Percentiles rank a stretch among this genome's conserved stretches.
Conservation (phyloP, 805 yeast species). For the Jamesozyma lodderae region DNA sequence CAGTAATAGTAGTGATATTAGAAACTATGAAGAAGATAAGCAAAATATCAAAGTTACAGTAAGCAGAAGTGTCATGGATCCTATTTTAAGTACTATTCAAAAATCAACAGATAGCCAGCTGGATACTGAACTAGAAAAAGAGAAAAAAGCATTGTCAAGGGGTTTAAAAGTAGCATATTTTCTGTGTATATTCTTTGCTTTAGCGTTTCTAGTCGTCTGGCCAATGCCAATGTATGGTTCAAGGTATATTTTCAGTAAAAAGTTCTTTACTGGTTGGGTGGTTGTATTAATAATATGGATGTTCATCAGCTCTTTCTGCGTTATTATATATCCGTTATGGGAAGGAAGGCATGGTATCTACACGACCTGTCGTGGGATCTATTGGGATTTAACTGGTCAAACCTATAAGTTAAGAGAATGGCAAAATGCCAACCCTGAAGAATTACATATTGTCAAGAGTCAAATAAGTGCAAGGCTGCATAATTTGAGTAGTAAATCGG, state of each 20-base stretch:
- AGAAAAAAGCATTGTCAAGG: constrained; percentile 41
- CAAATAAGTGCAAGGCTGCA: constrained; percentile 41
- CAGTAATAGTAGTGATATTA: constrained; percentile 9
- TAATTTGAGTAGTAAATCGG: not conserved
- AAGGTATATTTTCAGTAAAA: constrained; percentile 62
- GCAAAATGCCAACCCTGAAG: constrained; percentile 68
- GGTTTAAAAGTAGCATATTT: constrained; percentile 55
- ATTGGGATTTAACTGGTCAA: constrained; percentile 81
- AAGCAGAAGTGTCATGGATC: constrained; percentile 17
- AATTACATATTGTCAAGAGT: constrained; percentile 62
- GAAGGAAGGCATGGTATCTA: constrained; percentile 65
- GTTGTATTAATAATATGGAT: constrained; percentile 76
- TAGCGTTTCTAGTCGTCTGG: constrained; percentile 66
- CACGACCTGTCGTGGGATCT: constrained; percentile 63
- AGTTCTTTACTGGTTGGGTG: constrained; percentile 85
- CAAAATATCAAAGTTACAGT: not conserved
- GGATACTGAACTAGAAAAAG: constrained; percentile 35
- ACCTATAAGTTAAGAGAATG: constrained; percentile 61
- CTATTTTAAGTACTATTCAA: constrained; percentile 27
- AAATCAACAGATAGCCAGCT: constrained; percentile 14
- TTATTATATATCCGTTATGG: constrained; percentile 58
- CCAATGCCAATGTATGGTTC: constrained; percentile 94
- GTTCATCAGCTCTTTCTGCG: constrained; percentile 54
- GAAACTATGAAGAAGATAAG: constrained; percentile 3
- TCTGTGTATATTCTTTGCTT: constrained; percentile 51